A percentile compares a stretch with the other conserved stretches of the same genome.
Evolutionary conservation across 768 basidiomycete species (phyloP).

Genomic region (Multifurca ochricompacta): DNA sequence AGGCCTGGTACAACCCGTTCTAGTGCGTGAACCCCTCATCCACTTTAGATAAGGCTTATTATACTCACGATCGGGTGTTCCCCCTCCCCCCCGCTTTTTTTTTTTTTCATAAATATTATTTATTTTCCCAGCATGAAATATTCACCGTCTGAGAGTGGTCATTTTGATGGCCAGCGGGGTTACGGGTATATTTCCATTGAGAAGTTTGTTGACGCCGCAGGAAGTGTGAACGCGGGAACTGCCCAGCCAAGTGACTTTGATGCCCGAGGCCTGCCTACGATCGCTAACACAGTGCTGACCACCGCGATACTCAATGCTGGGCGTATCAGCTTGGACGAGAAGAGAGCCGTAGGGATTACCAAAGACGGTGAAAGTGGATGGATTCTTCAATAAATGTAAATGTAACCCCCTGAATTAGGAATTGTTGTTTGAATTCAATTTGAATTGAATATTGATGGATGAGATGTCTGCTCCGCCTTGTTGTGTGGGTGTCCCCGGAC

Average conservation of each 20-base stretch:
- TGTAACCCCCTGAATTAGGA: no score
- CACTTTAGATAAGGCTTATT: not conserved
- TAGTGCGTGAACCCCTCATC: slow-evolving; percentile 47
- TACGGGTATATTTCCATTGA: slow-evolving; percentile 91
- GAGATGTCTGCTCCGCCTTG: slow-evolving; percentile 6
- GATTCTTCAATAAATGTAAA: slow-evolving; percentile 60
- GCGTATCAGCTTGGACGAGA: slow-evolving; percentile 84
- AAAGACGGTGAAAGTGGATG: slow-evolving; percentile 55
- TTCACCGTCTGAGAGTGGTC: slow-evolving; percentile 82
- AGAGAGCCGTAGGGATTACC: slow-evolving; percentile 72
- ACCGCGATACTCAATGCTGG: slow-evolving; percentile 89
- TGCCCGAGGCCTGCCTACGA: slow-evolving; percentile 74
- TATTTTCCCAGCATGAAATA: slow-evolving; percentile 73
- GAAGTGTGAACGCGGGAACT: slow-evolving; percentile 65
- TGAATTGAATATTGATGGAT: no score
- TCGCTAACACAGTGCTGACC: slow-evolving; percentile 79
- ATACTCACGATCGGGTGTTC: not conserved
- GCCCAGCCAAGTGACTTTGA: slow-evolving; percentile 69
- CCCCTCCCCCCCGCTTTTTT: not conserved
- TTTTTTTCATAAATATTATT: not conserved
- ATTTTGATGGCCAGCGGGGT: slow-evolving; percentile 91
- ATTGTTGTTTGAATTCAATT: no score
- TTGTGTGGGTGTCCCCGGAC: slow-evolving; percentile 8
- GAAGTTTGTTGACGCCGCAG: slow-evolving; percentile 82
- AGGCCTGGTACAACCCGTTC: slow-evolving; percentile 84